Evolutionary conservation across 179 eudicot species (phyloP).

Genomic region (Actinidia chinensis): DNA sequence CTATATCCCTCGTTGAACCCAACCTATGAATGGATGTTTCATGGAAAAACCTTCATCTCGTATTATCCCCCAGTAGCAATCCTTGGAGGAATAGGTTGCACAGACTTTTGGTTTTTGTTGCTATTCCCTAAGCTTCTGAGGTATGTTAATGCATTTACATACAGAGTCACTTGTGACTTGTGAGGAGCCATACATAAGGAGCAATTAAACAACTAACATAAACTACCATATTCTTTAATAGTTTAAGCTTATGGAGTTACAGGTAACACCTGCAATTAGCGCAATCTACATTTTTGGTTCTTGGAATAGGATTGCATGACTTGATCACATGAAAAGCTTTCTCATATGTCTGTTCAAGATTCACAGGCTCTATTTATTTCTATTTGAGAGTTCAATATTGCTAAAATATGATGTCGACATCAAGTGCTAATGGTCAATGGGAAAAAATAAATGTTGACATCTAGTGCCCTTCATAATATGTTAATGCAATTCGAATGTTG

Average conservation of each 20-base stretch:
- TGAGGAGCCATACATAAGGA: background rate
- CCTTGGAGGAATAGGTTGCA: background rate
- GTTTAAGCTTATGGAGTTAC: constrained; percentile 3
- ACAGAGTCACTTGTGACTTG: background rate
- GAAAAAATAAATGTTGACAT: too few relatives aligned
- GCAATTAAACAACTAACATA: background rate
- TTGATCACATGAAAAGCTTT: background rate
- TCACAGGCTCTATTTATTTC: background rate
- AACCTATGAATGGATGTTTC: background rate
- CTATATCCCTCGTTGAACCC: background rate
- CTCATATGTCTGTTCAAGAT: background rate
- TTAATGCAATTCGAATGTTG: too few relatives aligned
- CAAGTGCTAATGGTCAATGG: too few relatives aligned
- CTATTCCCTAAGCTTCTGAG: background rate
- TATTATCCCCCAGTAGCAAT: background rate
- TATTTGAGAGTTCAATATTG: background rate
- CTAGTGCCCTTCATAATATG: too few relatives aligned
- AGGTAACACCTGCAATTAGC: constrained; percentile 2
- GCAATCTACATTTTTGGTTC: background rate
- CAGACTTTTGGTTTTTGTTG: background rate
- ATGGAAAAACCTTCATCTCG: background rate
- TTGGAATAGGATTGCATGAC: background rate
- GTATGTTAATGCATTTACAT: background rate
- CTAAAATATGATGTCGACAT: background rate
- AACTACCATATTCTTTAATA: background rate